Evolutionary conservation across 2,329 filamentous ascomycete genomes (phyloP).

Genomic region (Epichloe sibirici): DNA sequence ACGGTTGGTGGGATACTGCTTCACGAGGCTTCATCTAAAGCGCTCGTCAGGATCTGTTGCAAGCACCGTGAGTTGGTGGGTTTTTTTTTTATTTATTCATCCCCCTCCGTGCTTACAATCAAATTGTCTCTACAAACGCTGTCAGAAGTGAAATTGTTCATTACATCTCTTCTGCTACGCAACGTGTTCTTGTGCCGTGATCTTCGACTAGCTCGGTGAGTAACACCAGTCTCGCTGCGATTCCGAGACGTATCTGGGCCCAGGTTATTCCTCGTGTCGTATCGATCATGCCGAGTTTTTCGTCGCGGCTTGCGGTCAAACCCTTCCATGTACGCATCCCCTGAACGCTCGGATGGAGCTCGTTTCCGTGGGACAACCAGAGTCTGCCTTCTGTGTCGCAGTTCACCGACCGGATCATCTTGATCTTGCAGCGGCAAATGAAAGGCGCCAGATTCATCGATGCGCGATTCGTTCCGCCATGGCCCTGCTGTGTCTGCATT

Average conservation of each 20-base stretch:
- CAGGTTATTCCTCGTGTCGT: slow-evolving; percentile 1
- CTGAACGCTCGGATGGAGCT: not conserved
- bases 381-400: not conserved
- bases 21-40: slow-evolving; percentile 4
- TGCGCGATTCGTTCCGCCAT: not conserved
- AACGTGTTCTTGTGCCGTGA: slow-evolving; percentile 14
- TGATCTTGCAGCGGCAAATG: not conserved
- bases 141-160: slow-evolving; percentile 41
- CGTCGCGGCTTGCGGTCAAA: slow-evolving; percentile 9
- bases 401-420: not conserved
- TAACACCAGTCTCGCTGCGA: not conserved
- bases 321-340: not conserved
- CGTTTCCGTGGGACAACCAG: not conserved
- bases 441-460: not conserved
- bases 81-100: not conserved
- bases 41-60: not conserved
- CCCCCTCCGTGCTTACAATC: slow-evolving; percentile 1
- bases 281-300: slow-evolving; percentile 11
- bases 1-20: not conserved
- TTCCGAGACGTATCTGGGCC: not conserved
- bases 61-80: too few species aligned
- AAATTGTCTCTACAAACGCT: not conserved
- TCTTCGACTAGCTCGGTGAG: not conserved
- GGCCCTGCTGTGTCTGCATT: not conserved
- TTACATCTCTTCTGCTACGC: slow-evolving; percentile 32